Conservation (phyloP, 176 grass and related monocot genomes). For the Avena eriantha region DNA sequence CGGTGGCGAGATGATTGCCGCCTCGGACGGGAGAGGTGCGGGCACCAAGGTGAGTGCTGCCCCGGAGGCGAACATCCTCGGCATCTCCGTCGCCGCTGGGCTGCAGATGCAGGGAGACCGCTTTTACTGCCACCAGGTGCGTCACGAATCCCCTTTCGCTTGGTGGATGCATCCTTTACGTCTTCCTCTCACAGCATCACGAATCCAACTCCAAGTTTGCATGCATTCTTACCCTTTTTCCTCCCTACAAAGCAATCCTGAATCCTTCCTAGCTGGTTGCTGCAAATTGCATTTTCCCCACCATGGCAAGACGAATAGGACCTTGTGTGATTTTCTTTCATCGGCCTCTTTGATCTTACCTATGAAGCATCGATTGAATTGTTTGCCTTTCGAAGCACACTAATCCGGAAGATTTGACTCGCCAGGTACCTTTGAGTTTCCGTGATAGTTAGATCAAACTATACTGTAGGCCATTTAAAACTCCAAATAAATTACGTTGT, state of each 20-base stretch:
- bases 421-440: constrained; percentile 5
- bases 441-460: too few species aligned
- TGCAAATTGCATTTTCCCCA: constrained; percentile 21
- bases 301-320: constrained; percentile 15
- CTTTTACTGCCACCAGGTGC: constrained; percentile 84
- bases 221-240: constrained; percentile 37
- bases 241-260: constrained; percentile 36
- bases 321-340: not conserved
- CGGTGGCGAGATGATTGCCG: too few species aligned
- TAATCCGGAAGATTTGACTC: constrained; percentile 21
- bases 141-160: not conserved
- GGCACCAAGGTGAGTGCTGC: not conserved
- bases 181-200: constrained; percentile 50
- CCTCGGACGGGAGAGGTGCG: too few species aligned
- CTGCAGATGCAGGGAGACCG: constrained; percentile 26
- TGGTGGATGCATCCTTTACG: not conserved
- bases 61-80: not conserved
- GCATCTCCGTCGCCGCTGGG: too few species aligned
- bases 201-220: constrained; percentile 44
- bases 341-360: constrained; percentile 11
- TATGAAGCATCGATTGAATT: constrained; percentile 34
- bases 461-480: too few species aligned
- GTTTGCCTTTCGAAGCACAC: not conserved
- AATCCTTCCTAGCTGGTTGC: constrained; percentile 29
- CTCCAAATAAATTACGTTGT: too few species aligned